Conservation (phyloP, 1,284 basidiomycete species). For the Cryptococcus sp. region DNA sequence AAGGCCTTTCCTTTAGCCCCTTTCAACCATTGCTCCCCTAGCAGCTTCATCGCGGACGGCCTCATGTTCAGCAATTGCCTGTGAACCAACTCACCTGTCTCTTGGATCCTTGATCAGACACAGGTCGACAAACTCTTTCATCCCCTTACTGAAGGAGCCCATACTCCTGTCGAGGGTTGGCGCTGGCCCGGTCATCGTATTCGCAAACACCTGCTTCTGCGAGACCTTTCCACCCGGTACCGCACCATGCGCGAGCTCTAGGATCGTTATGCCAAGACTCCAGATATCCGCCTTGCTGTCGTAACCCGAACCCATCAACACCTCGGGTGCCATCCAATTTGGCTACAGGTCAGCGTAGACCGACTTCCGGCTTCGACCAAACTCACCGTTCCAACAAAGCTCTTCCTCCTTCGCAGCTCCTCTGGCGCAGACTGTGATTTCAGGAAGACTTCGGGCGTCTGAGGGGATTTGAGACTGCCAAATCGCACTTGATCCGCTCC, state of each 20-base stretch:
- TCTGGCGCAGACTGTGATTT: background rate
- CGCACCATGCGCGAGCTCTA: constrained; percentile 45
- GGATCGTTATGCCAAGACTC: constrained; percentile 89
- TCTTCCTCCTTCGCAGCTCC: constrained; percentile 65
- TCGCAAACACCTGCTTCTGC: constrained; percentile 14
- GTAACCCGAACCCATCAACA: constrained; percentile 76
- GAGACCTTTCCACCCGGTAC: constrained; percentile 20
- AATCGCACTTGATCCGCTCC: constrained; percentile 13
- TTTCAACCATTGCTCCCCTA: constrained; percentile 33
- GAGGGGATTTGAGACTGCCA: too few relatives aligned
- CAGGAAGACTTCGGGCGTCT: background rate
- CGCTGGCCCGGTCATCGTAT: constrained; percentile 14
- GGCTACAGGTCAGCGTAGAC: constrained; percentile 48
- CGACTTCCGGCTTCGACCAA: background rate
- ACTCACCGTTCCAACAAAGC: constrained; percentile 73
- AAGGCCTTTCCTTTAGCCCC: constrained; percentile 26
- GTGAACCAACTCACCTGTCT: constrained; percentile 55
- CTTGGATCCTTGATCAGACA: constrained; percentile 76
- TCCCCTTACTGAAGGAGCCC: constrained; percentile 65
- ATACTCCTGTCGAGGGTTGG: constrained; percentile 18
- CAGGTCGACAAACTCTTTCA: constrained; percentile 79
- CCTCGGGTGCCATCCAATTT: constrained; percentile 98
- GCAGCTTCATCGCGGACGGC: constrained; percentile 17
- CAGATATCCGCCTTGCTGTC: constrained; percentile 95
- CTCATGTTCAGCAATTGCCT: constrained; percentile 12